Base-by-base conservation (phyloP, 345 rosid genomes). In the Erodium maritimum region DNA sequence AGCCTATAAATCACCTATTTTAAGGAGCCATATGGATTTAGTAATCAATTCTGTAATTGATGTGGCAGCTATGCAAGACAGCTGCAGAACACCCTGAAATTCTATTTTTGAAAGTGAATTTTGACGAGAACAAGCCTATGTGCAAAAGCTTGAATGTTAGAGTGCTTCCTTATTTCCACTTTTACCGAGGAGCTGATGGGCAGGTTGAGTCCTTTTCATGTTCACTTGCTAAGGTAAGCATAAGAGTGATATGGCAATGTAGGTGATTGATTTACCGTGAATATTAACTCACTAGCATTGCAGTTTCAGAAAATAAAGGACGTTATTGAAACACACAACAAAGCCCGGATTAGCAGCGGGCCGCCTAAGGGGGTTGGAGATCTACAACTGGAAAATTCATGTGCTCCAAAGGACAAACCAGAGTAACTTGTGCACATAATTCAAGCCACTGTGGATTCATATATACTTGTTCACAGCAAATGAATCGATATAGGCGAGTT, bases 261-360 rank as follows among this genome's bases (percentile, higher is more conserved):
- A 1, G 17, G 48, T 12, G 48, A 42, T 42, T 16, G 3, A 42
- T 3, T 42, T 42, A 42, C 48, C 12, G 37, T 11, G 17, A 10
- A 14, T 42, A 1, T 29, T 29, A 2, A 3, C 14, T 14, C 48
- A 12, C 8, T 7, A 42, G 14, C 14, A 42, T 42, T 73, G 77
- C 91, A 90, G 97, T 87, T 90, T 67, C 95, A 85, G 68, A 90
- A 87, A 72, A 83, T 90, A 61, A 90, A 82, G 77, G 95, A 83
- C 63, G 95, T 87, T 1, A 87, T 87, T 46, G 60, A 68, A 77
- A 67, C 58, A 67, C 97, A 90, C 77, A 80, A 73, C 63, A 79
- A 85, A 0, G 79, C 60, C 5, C 85, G 75, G 37, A 72, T 81
- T 83, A 79, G 87, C 77, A 62, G 69, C 0, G 78, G 79, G 55